These are phyloP conservation scores for Aechmea fasciata DNA, from an alignment of 176 grass and related monocot species.

Conservation along the genomic window DNA sequence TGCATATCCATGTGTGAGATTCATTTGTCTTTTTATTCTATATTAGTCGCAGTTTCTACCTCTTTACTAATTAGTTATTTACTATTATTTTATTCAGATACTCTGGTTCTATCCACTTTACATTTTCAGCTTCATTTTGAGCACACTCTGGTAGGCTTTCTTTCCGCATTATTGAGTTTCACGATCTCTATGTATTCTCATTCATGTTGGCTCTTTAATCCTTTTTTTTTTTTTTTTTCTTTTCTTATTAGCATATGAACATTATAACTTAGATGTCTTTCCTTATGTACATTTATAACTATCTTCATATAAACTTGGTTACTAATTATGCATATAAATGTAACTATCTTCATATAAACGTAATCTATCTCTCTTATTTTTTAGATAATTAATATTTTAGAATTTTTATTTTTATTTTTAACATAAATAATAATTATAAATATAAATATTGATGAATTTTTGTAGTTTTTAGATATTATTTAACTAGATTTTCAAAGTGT, in stretches of 20 bases:
- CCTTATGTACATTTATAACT: too few species aligned
- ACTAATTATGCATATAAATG: too few species aligned
- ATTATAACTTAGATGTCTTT: too few species aligned
- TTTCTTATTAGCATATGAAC: neutral
- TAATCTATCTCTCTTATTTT: too few species aligned
- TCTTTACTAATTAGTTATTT: neutral
- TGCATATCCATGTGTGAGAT: neutral
- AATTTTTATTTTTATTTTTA: too few species aligned
- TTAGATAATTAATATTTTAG: too few species aligned
- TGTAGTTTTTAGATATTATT: too few species aligned
- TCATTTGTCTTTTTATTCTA: neutral
- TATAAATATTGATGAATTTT: too few species aligned
- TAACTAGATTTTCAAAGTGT: too few species aligned
- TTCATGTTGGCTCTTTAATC: neutral
- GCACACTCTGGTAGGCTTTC: conserved; percentile 65
- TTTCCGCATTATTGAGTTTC: conserved; percentile 10
- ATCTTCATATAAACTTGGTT: too few species aligned
- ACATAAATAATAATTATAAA: too few species aligned
- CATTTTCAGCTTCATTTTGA: conserved; percentile 84
- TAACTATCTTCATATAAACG: too few species aligned
- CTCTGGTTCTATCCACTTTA: conserved; percentile 97
- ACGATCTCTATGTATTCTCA: neutral
- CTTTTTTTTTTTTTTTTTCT: neutral
- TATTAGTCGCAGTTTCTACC: neutral
- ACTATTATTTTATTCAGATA: conserved; percentile 46